Conservation (phyloP, 177 flowering plant species). For the Vitis hybrid region DNA sequence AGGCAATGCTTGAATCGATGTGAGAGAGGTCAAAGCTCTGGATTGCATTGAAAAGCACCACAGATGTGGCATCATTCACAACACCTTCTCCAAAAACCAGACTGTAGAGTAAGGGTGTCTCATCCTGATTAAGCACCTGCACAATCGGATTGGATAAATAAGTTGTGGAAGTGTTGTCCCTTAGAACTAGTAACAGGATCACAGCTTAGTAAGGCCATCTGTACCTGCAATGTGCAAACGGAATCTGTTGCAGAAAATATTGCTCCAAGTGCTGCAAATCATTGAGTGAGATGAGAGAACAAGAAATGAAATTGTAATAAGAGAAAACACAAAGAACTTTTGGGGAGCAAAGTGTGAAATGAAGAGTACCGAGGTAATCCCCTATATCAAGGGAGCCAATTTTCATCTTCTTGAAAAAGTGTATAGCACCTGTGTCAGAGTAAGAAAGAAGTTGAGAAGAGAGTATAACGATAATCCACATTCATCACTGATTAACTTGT, state of each 20-base stretch:
- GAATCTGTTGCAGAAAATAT: constrained; percentile 85
- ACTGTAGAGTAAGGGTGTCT: constrained; percentile 87
- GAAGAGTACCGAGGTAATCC: constrained; percentile 74
- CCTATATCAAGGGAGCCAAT: constrained; percentile 54
- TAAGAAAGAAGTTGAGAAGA: constrained; percentile 2
- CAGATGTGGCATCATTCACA: constrained; percentile 96
- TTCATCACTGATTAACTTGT: neutral
- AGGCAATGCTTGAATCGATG: constrained; percentile 40
- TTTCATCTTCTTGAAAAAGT: constrained; percentile 51
- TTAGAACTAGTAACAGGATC: neutral
- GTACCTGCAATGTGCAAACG: constrained; percentile 96
- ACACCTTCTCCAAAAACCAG: constrained; percentile 96
- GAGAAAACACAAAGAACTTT: neutral
- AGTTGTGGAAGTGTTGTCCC: neutral
- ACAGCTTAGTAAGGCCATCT: constrained; percentile 1
- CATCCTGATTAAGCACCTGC: constrained; percentile 95
- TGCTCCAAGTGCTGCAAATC: constrained; percentile 79
- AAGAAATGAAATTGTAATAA: neutral
- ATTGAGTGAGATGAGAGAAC: constrained; percentile 16
- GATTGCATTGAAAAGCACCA: constrained; percentile 94
- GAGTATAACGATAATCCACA: neutral
- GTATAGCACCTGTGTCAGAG: constrained; percentile 54
- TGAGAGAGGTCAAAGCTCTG: constrained; percentile 81
- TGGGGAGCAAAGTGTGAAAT: constrained; percentile 3
- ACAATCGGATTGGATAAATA: constrained; percentile 11